Base-by-base conservation (phyloP, 805 yeast species). In the Brettanomyces naardenensis region DNA sequence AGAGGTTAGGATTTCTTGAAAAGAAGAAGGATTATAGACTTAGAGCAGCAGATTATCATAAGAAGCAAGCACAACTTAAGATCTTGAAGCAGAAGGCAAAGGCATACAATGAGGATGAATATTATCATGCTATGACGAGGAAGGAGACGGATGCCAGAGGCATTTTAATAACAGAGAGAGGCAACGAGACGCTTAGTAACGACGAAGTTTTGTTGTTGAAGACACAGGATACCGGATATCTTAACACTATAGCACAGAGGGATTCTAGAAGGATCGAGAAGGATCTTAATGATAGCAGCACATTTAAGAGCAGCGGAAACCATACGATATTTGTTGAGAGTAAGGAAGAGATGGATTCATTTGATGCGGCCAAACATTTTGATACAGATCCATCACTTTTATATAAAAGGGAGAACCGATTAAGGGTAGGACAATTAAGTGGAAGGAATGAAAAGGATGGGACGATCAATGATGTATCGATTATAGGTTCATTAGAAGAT, bases 81-180 rank as follows among this genome's bases (percentile, higher is more conserved):
- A 69, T 80, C 1, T 69, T 92, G 41, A 76, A 83, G 47, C 67
- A 69, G 30, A 90, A 87, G 55, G 94, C 84, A 2, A 64, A 69
- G 27, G 69, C 70, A 32, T 72, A 87, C 49, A 92, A 92, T 56
- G 95, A 94, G 13, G 98, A 92, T 69, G 98, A 92, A 61, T 92
- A 83, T 64, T 88, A 90, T 60, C 95, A 87, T 73, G 92, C 87
- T 17, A 92, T 92, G 98, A 74, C 80, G 23, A 67, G 71, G 11
- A 66, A 69, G 43, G 71, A 69, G 50, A 77, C 92, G 4, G 95
- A 87, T 45, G 62, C 68, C 2, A 65, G 71, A 9, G 97, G 97
- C 1, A 68, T 84, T 6, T 52, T 82, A 35, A 57, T 82, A 9
- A 64, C 78, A 1, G 85, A 84, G 18, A 68, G 95, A 43, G 82